Base-by-base conservation (phyloP, 2,329 filamentous ascomycete genomes). In the Ophiocordyceps camponoti-saundersi region DNA sequence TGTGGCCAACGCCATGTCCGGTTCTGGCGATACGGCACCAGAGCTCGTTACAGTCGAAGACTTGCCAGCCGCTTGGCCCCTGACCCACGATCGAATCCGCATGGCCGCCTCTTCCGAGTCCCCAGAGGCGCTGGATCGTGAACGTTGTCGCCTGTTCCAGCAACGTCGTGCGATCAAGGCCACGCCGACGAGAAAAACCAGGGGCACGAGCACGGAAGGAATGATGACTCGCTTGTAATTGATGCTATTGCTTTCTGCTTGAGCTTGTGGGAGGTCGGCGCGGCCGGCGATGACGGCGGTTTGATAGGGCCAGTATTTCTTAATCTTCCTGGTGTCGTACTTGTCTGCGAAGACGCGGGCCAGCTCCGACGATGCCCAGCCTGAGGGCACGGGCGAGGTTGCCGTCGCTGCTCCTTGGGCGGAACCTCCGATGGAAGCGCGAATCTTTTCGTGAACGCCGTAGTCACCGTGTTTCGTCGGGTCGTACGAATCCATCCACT, bases 401-500 rank as follows among this genome's bases (percentile, higher is more conserved):
- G 76, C 64, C 0, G 80, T 89, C n/a, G 85, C 85, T 13, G 78
- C 76, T 7, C 85, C 85, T 0, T 65, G 66, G 7, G 67, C 69
- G 48, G 71, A 65, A 12, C 86, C 85, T 22, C 85, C 85, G 46
- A 92, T 82, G 51, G 76, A 72, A 0, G 67, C 65, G 47, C 75
- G 69, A 3, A 92, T 74, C 18, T 69, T 67, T 16, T 72, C 65
- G 0, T 84, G 85, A 1, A 92, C 82, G 2, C 69, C 67, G 58
- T 94, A 94, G n/a, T 73, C 62, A 22, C 69, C 69, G 58, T 74
- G 79, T 8, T 68, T 70, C 0, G 72, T 64, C 0, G 85, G 82
- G 40, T 79, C 76, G 58, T 90, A 94, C 2, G 71, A 69, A 21
- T 77, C 72, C 48, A 80, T 67, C 87, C 87, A 94, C 46, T 71